Percentiles rank a stretch among this genome's conserved stretches.
These are phyloP conservation scores for Picea mariana DNA, from an alignment of 83 land plant genomes.

Conservation along the genomic window DNA sequence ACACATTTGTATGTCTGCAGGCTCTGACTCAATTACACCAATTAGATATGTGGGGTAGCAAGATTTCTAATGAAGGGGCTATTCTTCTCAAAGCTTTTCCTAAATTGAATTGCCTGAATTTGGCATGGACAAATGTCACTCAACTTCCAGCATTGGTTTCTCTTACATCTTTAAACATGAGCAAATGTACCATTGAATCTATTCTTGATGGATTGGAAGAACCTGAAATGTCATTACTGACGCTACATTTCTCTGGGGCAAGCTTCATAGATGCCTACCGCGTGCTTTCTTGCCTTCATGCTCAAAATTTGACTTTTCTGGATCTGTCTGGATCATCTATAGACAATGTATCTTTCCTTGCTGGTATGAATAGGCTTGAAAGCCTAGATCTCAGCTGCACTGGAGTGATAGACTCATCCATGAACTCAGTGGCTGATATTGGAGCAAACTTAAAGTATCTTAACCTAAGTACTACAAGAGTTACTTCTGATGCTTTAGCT, in stretches of 20 bases:
- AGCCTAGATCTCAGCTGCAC: constrained; percentile 69
- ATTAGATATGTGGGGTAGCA: constrained; percentile 91
- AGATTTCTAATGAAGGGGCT: constrained; percentile 72
- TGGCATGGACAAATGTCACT: constrained; percentile 89
- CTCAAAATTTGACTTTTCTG: constrained; percentile 32
- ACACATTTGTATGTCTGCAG: constrained; percentile 31
- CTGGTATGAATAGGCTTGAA: constrained; percentile 41
- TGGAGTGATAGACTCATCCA: constrained; percentile 37
- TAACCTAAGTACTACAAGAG: constrained; percentile 64
- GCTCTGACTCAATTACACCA: constrained; percentile 54
- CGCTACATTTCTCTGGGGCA: constrained; percentile 67
- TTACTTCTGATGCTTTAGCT: constrained; percentile 63
- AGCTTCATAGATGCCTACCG: constrained; percentile 33
- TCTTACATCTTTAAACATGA: constrained; percentile 68
- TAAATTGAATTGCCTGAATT: constrained; percentile 57
- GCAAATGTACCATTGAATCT: constrained; percentile 67
- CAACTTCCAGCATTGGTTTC: constrained; percentile 56
- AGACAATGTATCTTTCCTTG: constrained; percentile 36
- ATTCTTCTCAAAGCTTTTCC: constrained; percentile 45
- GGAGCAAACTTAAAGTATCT: constrained; percentile 65
- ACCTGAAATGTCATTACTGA: constrained; percentile 27
- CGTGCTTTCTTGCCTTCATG: constrained; percentile 28
- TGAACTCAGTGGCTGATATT: constrained; percentile 42
- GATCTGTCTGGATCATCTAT: constrained; percentile 61
- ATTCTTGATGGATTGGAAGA: constrained; percentile 37